Percentiles rank a stretch among this genome's conserved stretches.
phyloP scores from a whole-genome alignment of 768 basidiomycete genomes.

The Hericium alpestre region DNA sequence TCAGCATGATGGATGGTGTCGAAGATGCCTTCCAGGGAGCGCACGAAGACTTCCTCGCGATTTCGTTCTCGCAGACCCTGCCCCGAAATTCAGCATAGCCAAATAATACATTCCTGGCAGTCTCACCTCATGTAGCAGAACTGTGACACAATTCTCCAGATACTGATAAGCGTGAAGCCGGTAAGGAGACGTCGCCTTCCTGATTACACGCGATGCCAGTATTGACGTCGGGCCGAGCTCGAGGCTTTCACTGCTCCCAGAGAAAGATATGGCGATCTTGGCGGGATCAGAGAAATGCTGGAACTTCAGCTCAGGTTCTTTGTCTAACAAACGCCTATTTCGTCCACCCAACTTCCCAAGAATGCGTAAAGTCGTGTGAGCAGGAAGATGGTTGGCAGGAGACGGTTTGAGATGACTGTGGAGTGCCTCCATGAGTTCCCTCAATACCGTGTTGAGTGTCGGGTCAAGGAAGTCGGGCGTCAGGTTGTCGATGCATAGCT shows the following conservation, averaged over 20 bases:
- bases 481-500: conserved; percentile 98
- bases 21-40: conserved; percentile 65
- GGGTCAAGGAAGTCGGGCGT: conserved; percentile 97
- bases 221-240: conserved; percentile 55
- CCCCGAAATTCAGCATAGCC: not conserved
- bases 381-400: conserved; percentile 79
- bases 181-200: conserved; percentile 38
- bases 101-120: not conserved
- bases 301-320: conserved; percentile 69
- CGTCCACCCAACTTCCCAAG: conserved; percentile 93
- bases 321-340: conserved; percentile 77
- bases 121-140: conserved; percentile 68
- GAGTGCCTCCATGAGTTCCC: conserved; percentile 90
- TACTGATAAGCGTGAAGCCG: conserved; percentile 53
- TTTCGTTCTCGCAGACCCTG: conserved; percentile 68
- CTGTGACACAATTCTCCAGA: conserved; percentile 60
- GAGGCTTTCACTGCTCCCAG: conserved; percentile 50
- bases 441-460: conserved; percentile 81
- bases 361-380: conserved; percentile 92
- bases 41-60: conserved; percentile 61
- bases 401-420: conserved; percentile 85
- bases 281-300: conserved; percentile 61
- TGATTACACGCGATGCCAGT: conserved; percentile 55
- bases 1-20: conserved; percentile 66
- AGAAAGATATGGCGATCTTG: conserved; percentile 63